Evolutionary conservation across 768 basidiomycete genomes (phyloP).

Genomic region (Phaeolepiota aurea): DNA sequence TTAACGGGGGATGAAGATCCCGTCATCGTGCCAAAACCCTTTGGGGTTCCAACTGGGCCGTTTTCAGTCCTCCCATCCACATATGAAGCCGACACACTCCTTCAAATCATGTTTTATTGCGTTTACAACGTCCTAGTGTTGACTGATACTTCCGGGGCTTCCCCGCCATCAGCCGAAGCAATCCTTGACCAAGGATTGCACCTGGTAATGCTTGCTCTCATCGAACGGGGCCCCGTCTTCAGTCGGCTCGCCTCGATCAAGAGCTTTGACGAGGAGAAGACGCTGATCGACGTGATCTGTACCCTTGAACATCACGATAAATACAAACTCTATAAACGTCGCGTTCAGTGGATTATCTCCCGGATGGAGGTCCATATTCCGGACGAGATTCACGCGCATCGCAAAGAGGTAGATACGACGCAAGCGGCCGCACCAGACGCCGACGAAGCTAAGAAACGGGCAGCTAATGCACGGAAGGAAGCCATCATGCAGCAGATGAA

Average conservation of each 20-base stretch:
- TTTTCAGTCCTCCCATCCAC: constrained; percentile 57
- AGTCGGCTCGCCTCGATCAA: constrained; percentile 46
- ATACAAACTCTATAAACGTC: constrained; percentile 62
- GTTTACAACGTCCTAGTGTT: constrained; percentile 65
- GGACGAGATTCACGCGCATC: constrained; percentile 43
- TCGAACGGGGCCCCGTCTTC: constrained; percentile 62
- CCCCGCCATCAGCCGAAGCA: constrained; percentile 77
- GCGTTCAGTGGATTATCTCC: constrained; percentile 70
- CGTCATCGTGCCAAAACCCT: constrained; percentile 67
- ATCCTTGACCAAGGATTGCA: constrained; percentile 86
- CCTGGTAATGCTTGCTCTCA: constrained; percentile 75
- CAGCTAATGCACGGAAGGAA: constrained; percentile 86
- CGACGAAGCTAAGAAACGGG: constrained; percentile 69
- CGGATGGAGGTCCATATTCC: constrained; percentile 49
- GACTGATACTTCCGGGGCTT: constrained; percentile 48
- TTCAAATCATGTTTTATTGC: constrained; percentile 80
- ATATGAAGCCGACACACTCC: constrained; percentile 62
- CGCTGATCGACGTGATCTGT: constrained; percentile 66
- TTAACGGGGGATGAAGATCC: constrained; percentile 51
- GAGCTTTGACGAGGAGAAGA: constrained; percentile 50
- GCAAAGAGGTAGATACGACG: constrained; percentile 29
- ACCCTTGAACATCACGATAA: constrained; percentile 70
- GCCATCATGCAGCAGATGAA: constrained; percentile 96
- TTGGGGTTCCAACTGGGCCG: constrained; percentile 58
- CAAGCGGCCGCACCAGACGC: constrained; percentile 32